A percentile compares a stretch with the other conserved stretches of the same genome.
Conservation (phyloP, 352 stramenopile genomes). For the Globisporangium abappressorium region DNA sequence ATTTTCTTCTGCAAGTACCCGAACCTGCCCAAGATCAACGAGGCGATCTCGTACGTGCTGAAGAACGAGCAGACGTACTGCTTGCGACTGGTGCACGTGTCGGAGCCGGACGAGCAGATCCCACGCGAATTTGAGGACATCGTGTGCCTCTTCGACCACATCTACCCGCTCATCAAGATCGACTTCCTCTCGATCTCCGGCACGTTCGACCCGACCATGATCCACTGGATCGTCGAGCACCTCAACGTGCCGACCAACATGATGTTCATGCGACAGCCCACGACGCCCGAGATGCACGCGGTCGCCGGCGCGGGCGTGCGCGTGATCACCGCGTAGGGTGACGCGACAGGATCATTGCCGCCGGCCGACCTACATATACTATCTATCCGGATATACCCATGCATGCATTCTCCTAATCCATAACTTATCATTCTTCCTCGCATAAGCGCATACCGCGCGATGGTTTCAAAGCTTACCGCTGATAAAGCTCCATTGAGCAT, state of each 20-base stretch:
- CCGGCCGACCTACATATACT: too few species aligned
- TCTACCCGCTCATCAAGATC: slow-evolving; percentile 87
- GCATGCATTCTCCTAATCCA: background rate
- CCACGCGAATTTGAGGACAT: slow-evolving; percentile 32
- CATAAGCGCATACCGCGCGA: background rate
- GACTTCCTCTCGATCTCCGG: slow-evolving; percentile 64
- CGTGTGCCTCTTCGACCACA: slow-evolving; percentile 68
- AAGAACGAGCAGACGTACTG: slow-evolving; percentile 87
- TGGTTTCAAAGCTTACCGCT: background rate
- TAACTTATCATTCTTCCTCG: background rate
- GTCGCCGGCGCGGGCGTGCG: slow-evolving; percentile 69
- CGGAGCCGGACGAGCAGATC: slow-evolving; percentile 22
- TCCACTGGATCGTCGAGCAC: slow-evolving; percentile 70
- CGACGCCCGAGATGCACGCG: slow-evolving; percentile 57
- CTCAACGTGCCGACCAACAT: slow-evolving; percentile 77
- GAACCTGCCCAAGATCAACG: slow-evolving; percentile 90
- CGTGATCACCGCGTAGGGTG: slow-evolving; percentile 76
- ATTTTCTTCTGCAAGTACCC: slow-evolving; percentile 90
- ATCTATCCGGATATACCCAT: too few species aligned
- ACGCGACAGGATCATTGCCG: too few species aligned
- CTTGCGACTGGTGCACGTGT: slow-evolving; percentile 84
- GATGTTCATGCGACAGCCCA: slow-evolving; percentile 86
- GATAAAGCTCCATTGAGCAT: background rate
- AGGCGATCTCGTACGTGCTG: slow-evolving; percentile 89
- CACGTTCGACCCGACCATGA: slow-evolving; percentile 55